Base-by-base conservation (phyloP, 345 rosid species). In the Arabis hirsuta region DNA sequence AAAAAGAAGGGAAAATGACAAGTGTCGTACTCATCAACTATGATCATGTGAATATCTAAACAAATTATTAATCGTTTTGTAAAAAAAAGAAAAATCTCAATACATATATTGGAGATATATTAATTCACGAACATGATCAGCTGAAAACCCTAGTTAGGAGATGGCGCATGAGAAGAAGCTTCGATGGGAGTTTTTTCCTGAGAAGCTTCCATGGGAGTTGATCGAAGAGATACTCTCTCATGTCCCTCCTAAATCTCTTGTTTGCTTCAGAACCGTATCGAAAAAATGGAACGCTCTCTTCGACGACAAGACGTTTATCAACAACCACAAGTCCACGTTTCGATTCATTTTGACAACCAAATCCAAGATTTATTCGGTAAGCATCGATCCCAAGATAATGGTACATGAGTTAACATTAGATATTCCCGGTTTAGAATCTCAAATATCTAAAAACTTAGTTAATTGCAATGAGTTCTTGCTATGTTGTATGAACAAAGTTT, bases 191-290 rank as follows among this genome's bases (percentile, higher is more conserved):
- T 41, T 42, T 22, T 22, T 22, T 22, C 2, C 24, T 22, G 36
- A 60, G 20, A 60, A 13, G 48, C 14, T 60, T 60, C 65, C 50
- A 24, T 26, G 16, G 7, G 65, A 41, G 36, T 41, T 42, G 22
- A 42, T 9, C 3, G 62, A 58, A 58, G 62, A 58, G 62, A 57
- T 57, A 57, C 45, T 57, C 29, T 57, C 45, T 57, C 50, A 50
- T 60, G 65, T 38, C 4, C 27, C 27, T 19, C 46, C 29, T 36
- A 6, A 39, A 20, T 19, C 46, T 58, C 63, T 60, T 12, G 36
- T 7, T 13, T 16, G 50, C 50, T 60, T 42, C 48, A 41, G 19
- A 60, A 2, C 12, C 11, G 32, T 60, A 7, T 60, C 47, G 0
- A 60, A 60, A 27, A 16, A 60, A 22, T 60, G 50, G 48, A 41